Percentiles rank a stretch among this genome's conserved stretches.
phyloP scores from a whole-genome alignment of 73 alveolate genomes.

The Paramecium biaurelia region DNA sequence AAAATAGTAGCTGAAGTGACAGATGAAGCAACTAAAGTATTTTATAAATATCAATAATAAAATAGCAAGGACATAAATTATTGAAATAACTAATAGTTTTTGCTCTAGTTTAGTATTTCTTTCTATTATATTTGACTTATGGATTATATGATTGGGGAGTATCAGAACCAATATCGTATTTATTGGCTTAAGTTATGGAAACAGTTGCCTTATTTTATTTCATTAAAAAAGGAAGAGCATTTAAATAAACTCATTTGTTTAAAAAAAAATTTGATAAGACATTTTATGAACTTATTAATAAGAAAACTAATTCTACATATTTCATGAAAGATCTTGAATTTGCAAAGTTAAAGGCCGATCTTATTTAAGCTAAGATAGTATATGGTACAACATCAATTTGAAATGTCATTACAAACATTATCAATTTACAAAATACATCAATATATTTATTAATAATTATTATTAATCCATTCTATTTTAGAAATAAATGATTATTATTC shows the following conservation, averaged over 20 bases:
- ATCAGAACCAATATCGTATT: constrained; percentile 46
- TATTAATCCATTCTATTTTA: neutral
- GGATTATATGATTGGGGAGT: constrained; percentile 46
- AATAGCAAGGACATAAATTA: constrained; percentile 24
- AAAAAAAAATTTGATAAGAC: constrained; percentile 24
- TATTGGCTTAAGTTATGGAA: constrained; percentile 1
- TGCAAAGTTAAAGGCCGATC: constrained; percentile 3
- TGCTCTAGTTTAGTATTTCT: constrained; percentile 16
- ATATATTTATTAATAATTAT: neutral
- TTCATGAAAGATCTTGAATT: constrained; percentile 29
- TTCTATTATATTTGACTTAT: neutral
- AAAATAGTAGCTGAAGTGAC: neutral
- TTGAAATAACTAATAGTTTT: neutral
- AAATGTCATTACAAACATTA: neutral
- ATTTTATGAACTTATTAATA: neutral
- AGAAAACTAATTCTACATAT: constrained; percentile 25
- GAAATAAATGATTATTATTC: too few species aligned
- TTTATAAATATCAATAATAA: neutral
- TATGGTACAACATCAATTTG: constrained; percentile 39
- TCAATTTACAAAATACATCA: neutral
- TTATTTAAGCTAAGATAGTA: neutral
- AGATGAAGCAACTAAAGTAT: neutral
- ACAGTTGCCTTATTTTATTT: constrained; percentile 42
- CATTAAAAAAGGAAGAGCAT: constrained; percentile 23
- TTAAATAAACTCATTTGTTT: neutral